Base-by-base conservation (phyloP, 345 rosid genomes). In the Populus alba region DNA sequence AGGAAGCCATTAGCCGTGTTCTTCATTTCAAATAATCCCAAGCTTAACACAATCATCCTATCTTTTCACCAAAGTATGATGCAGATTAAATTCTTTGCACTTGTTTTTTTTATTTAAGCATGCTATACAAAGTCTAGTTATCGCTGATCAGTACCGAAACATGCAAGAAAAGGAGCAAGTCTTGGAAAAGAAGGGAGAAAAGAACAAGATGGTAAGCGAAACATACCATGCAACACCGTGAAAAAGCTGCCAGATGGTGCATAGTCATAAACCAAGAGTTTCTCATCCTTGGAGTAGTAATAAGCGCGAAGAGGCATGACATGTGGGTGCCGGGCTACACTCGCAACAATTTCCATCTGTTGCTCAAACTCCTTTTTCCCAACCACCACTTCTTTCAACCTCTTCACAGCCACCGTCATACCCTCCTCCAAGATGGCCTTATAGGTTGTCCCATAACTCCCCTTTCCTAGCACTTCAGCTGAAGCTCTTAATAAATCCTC, bases 401-500 rank as follows among this genome's bases (percentile, higher is more conserved):
- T 88, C 90, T 94, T 96, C 83, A 94, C 98, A 22, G 89, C 99
- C 80, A 92, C 97, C 0, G 87, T 86, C 33, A 88, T 91, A 73
- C 97, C 99, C 37, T 96, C 98, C 80, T 96, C 99, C 84, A 94
- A 82, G 75, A 89, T 85, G 71, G 97, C 99, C 84, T 96, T 96
- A 78, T 96, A 96, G 35, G 97, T 91, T 31, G 97, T 96, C 22
- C 99, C 99, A 70, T 88, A 90, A 82, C 90, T 94, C 62, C 99
- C 99, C 88, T 96, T 94, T 25, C 99, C 99, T 8, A 96, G 83
- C 73, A 96, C 98, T 86, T 93, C 97, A 65, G 99, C 98, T 1
- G 99, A 96, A 77, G 99, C 99, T 86, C 97, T 89, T 49, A 96
- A 83, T 77, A 96, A 80, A 82, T 96, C 98, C 80, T 94, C 98